phyloP scores from a whole-genome alignment of 2,329 filamentous ascomycete species.

The Phialophora tarda region DNA sequence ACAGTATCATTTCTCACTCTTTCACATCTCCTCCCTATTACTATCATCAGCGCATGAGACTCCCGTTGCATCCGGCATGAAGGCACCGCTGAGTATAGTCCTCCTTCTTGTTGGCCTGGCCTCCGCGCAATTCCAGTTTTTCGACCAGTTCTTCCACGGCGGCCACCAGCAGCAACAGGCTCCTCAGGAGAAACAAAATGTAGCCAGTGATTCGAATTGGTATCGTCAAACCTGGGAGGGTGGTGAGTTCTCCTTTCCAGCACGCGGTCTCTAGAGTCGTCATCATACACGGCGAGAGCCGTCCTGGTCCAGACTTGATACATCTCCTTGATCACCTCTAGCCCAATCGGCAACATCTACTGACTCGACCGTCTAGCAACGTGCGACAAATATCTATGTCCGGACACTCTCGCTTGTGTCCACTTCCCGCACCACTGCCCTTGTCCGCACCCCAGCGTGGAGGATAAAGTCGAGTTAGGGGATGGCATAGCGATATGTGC shows the following conservation, averaged over 20 bases:
- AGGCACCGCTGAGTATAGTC: constrained; percentile 45
- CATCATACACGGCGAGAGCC: not conserved
- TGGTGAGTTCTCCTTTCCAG: constrained; percentile 27
- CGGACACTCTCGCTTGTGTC: constrained; percentile 91
- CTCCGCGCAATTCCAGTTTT: constrained; percentile 90
- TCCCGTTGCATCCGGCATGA: constrained; percentile 21
- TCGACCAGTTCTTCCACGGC: constrained; percentile 88
- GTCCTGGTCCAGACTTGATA: not conserved
- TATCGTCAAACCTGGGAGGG: constrained; percentile 73
- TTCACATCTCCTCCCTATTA: not conserved
- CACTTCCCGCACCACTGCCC: constrained; percentile 97
- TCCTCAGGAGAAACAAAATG: constrained; percentile 72
- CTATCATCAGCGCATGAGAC: not conserved
- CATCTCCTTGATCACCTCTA: not conserved
- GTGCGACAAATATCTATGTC: constrained; percentile 93
- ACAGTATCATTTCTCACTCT: not conserved
- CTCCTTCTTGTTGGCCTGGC: constrained; percentile 65
- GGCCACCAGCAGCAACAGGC: constrained; percentile 62
- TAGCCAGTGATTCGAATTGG: constrained; percentile 79
- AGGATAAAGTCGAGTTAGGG: constrained; percentile 74
- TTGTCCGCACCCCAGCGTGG: constrained; percentile 76
- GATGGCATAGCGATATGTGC: constrained; percentile 57
- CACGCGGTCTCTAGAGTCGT: not conserved
- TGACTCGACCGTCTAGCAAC: constrained; percentile 61
- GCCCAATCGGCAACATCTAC: not conserved